Evolutionary conservation across 805 yeast species (phyloP).

Genomic region (Schwanniomyces polymorphus): DNA sequence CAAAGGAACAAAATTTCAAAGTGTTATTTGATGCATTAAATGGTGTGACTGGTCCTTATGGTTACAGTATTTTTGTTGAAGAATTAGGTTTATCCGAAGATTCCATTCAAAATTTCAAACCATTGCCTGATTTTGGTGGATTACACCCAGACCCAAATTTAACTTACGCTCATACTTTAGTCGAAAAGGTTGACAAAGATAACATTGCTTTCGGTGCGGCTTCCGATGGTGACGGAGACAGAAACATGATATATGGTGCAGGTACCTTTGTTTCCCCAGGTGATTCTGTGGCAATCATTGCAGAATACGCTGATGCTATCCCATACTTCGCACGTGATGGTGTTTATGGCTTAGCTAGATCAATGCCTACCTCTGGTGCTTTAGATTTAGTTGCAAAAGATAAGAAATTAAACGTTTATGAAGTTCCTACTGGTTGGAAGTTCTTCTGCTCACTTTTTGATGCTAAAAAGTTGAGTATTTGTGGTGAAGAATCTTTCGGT

Average conservation of each 20-base stretch:
- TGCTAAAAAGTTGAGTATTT: conserved; percentile 87
- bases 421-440: conserved; percentile 99
- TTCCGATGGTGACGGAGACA: conserved; percentile 98
- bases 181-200: conserved; percentile 78
- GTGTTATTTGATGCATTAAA: conserved; percentile 86
- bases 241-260: conserved; percentile 97
- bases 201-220: conserved; percentile 95
- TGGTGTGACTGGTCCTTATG: conserved; percentile 98
- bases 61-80: conserved; percentile 75
- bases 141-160: conserved; percentile 97
- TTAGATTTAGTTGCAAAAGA: conserved; percentile 85
- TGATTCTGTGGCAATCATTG: conserved; percentile 95
- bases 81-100: conserved; percentile 75
- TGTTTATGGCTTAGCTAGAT: conserved; percentile 89
- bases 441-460: conserved; percentile 95
- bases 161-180: conserved; percentile 88
- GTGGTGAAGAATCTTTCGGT: conserved; percentile 98
- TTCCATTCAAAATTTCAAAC: conserved; percentile 75
- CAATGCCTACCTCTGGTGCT: conserved; percentile 97
- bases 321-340: conserved; percentile 92
- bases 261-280: conserved; percentile 96
- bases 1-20: conserved; percentile 56
- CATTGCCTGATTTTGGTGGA: conserved; percentile 93
- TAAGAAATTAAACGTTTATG: conserved; percentile 75
- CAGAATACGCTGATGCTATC: conserved; percentile 83